phyloP scores from a whole-genome alignment of 73 alveolate species.

The Strombidium stylifer region DNA sequence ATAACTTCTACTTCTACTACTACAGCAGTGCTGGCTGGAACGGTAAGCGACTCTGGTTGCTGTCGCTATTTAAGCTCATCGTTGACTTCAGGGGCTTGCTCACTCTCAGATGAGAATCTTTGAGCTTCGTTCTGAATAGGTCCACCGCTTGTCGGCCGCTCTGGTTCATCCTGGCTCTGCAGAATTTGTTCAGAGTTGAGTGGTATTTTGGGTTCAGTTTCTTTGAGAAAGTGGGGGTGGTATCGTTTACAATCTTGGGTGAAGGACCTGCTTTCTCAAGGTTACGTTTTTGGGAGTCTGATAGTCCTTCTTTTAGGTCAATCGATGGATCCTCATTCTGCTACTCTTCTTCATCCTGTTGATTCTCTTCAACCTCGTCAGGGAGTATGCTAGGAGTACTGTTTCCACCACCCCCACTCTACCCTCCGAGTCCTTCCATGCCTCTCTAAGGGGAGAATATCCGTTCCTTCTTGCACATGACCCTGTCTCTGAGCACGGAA shows the following conservation, averaged over 20 bases:
- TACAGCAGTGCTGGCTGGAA: too few relatives aligned
- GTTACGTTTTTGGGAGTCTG: background rate
- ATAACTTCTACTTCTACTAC: too few relatives aligned
- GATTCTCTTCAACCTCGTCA: too few relatives aligned
- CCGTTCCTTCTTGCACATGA: background rate
- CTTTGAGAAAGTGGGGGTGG: background rate
- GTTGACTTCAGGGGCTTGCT: too few relatives aligned
- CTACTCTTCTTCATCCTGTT: background rate
- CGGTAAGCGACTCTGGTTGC: too few relatives aligned
- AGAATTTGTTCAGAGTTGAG: slow-evolving; percentile 2
- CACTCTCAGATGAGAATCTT: too few relatives aligned
- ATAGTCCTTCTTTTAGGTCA: background rate
- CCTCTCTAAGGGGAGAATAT: too few relatives aligned
- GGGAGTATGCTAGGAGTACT: too few relatives aligned
- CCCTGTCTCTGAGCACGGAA: background rate
- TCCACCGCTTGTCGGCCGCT: slow-evolving; percentile 10
- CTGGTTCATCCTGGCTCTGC: slow-evolving; percentile 21
- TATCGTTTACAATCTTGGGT: background rate
- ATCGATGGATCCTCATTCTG: background rate
- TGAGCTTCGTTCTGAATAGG: slow-evolving; percentile 2
- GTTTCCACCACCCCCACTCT: too few relatives aligned
- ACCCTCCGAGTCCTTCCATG: too few relatives aligned
- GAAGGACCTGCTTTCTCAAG: background rate
- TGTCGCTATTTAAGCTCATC: too few relatives aligned
- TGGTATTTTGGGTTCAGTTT: background rate